Percentiles rank a stretch among this genome's conserved stretches.
These are phyloP conservation scores for Arthromyces matolae DNA, from an alignment of 768 basidiomycete genomes.

Conservation along the genomic window DNA sequence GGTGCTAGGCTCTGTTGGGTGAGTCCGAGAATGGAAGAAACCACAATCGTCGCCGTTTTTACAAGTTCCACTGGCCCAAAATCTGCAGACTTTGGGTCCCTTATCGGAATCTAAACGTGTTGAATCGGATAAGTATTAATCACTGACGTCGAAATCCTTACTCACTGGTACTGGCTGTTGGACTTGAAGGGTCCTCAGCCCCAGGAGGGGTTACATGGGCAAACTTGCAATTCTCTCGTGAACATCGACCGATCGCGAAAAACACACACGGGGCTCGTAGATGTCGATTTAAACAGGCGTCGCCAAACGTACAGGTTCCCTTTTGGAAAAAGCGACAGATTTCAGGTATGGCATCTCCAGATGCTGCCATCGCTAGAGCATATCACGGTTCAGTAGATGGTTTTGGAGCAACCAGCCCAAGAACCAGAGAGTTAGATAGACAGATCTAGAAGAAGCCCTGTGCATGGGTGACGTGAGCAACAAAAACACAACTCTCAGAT, in stretches of 20 bases:
- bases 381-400: background rate
- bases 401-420: too few relatives aligned
- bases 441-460: too few relatives aligned
- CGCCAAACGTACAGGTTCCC: slow-evolving; percentile 9
- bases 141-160: background rate
- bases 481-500: too few relatives aligned
- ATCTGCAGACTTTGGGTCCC: slow-evolving; percentile 7
- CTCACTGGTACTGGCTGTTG: background rate
- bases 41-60: slow-evolving; percentile 9
- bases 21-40: slow-evolving; percentile 6
- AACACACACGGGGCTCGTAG: slow-evolving; percentile 14
- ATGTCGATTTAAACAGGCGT: slow-evolving; percentile 11
- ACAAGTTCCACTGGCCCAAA: slow-evolving; percentile 10
- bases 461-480: too few relatives aligned
- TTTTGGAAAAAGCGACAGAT: slow-evolving; percentile 12
- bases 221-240: slow-evolving; percentile 16
- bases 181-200: background rate
- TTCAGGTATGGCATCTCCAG: slow-evolving; percentile 1
- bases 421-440: too few relatives aligned
- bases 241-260: slow-evolving; percentile 13
- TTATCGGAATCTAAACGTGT: background rate
- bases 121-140: background rate
- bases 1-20: background rate
- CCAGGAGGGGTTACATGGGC: slow-evolving; percentile 4
- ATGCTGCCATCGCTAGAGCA: background rate